Evolutionary conservation across 2,329 filamentous ascomycete genomes (phyloP), one percentile per base, ranked within the genome.

Genomic region (Davidsoniella virescens): DNA sequence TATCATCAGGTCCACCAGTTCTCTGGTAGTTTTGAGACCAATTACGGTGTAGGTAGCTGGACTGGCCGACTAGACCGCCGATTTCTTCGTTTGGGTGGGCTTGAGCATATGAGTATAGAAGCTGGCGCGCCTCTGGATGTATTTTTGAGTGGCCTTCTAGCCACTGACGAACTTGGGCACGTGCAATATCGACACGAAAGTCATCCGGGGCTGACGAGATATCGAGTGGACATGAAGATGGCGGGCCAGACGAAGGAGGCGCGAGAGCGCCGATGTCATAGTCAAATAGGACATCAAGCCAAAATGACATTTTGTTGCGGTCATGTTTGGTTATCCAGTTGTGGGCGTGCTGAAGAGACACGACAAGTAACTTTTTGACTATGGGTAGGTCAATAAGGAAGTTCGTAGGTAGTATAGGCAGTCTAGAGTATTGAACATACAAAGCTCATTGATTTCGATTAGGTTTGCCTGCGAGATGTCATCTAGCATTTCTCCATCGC

Each of bases 251-350:
- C 68, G 67, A 7, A 67, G 67, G 26, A 67, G 62, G 2, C 63
- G 43, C 48, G 10, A 50, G 48, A n/a, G 53, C 44, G 5, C 46
- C 64, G 5, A 66, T 66, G 26, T 72, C 70, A 26, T 76, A 75
- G 49, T 82, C 77, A 50, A 80, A 80, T 6, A 82, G 63, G 25
- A 81, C 75, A 49, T 78, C 75, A 51, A 74, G 75, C 78, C 78
- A 82, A 54, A 82, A 82, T 0, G 73, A 70, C 76, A 81, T 82
- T 60, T 82, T 82, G 61, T 81, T 81, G 36, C 78, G 67, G 57
- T 82, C 78, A 57, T 82, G 78, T 54, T 80, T 80, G 51, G 78
- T 77, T 1, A 76, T 79, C 76, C 78, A 81, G 60, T 82, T 82
- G 56, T 82, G 78, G 2, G 76, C 74, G 59, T 82, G 77, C 57